A percentile compares a stretch with the other conserved stretches of the same genome.
These are phyloP conservation scores for Pyrenochaeta sp. DNA, from an alignment of 2,329 filamentous ascomycete species.

Conservation along the genomic window DNA sequence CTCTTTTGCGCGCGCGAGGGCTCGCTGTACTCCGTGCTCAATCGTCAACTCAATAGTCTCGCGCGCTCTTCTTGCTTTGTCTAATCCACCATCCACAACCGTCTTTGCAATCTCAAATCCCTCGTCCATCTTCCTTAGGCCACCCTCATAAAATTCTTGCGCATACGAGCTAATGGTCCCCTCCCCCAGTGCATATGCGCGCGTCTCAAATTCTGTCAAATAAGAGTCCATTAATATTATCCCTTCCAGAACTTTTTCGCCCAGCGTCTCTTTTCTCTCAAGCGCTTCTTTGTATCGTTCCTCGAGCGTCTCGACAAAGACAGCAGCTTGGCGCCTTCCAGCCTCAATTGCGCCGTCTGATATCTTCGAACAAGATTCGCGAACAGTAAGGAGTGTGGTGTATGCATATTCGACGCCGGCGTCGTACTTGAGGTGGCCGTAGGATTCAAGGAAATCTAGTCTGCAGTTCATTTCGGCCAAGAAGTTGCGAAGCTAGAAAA, in stretches of 20 bases:
- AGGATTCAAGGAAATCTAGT: constrained; percentile 86
- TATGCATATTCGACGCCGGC: constrained; percentile 85
- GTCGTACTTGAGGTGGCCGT: constrained; percentile 84
- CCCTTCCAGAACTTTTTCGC: constrained; percentile 89
- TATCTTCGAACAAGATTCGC: constrained; percentile 85
- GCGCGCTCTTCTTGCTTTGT: constrained; percentile 81
- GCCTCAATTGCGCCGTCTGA: constrained; percentile 90
- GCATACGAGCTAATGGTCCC: constrained; percentile 77
- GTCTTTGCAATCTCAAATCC: constrained; percentile 76
- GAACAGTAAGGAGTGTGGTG: constrained; percentile 82
- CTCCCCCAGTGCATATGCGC: constrained; percentile 80
- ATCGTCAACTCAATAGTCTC: constrained; percentile 67
- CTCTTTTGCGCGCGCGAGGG: constrained; percentile 76
- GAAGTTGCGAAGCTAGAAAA: constrained; percentile 74
- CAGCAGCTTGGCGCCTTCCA: constrained; percentile 80
- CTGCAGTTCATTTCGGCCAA: constrained; percentile 85
- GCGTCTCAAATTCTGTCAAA: constrained; percentile 82
- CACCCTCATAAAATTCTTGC: constrained; percentile 76
- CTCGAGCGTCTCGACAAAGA: constrained; percentile 94
- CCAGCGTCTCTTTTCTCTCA: constrained; percentile 82
- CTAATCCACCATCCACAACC: constrained; percentile 81
- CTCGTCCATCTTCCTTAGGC: constrained; percentile 81
- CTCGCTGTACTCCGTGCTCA: constrained; percentile 83
- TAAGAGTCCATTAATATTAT: constrained; percentile 87
- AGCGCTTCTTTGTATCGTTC: constrained; percentile 85